Percentiles rank a stretch among this genome's conserved stretches.
phyloP scores from a whole-genome alignment of 345 rosid species.

The Mallotus nudiflorus region DNA sequence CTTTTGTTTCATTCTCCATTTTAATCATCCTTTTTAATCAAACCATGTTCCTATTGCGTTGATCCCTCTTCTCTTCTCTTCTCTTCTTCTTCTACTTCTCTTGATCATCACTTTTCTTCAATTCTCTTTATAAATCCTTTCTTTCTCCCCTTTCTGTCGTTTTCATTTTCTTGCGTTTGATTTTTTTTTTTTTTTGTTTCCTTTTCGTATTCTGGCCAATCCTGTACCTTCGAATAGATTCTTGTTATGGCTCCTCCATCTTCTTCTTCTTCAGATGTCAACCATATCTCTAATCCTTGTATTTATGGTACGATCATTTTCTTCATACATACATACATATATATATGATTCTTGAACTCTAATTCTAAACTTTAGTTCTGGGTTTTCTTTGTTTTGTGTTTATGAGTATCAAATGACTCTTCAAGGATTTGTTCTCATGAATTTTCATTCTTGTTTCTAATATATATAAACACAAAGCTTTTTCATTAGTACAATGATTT shows the following conservation, averaged over 20 bases:
- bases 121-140: conserved; percentile 6
- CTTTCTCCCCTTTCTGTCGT: conserved; percentile 33
- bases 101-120: conserved; percentile 30
- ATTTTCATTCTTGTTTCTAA: not conserved
- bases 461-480: not conserved
- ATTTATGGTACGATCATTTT: conserved; percentile 55
- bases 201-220: too few relatives aligned
- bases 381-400: not conserved
- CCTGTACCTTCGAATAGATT: too few relatives aligned
- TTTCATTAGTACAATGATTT: too few relatives aligned
- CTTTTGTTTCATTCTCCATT: conserved; percentile 10
- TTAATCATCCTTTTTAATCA: conserved; percentile 21
- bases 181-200: not conserved
- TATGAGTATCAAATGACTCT: not conserved
- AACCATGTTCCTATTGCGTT: conserved; percentile 35
- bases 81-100: conserved; percentile 1
- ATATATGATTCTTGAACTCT: too few relatives aligned
- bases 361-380: too few relatives aligned
- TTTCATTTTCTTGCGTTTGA: conserved; percentile 25
- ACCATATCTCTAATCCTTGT: conserved; percentile 74
- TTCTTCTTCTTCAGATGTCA: conserved; percentile 41
- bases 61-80: conserved; percentile 20
- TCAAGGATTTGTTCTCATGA: not conserved
- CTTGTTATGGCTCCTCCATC: conserved; percentile 51
- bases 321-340: not conserved